Conservation (phyloP, 2,329 filamentous ascomycete genomes). For the Mollisiaceae sp. region DNA sequence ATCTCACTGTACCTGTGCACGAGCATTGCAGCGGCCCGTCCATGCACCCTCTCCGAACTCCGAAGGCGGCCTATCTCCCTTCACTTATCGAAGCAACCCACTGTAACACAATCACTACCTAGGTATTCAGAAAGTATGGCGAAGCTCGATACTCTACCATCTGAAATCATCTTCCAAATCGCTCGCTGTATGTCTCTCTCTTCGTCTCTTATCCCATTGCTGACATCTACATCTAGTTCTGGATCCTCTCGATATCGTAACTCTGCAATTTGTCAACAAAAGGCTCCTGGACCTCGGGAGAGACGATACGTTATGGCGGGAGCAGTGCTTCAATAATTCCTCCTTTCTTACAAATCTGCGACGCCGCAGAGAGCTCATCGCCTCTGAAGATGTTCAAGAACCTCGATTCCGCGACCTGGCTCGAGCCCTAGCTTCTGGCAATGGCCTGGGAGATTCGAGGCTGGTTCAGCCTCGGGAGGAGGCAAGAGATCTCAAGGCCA, state of each 20-base stretch:
- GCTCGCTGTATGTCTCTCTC: conserved; percentile 25
- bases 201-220: not conserved
- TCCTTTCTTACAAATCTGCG: conserved; percentile 66
- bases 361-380: conserved; percentile 53
- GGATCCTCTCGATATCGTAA: conserved; percentile 66
- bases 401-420: conserved; percentile 45
- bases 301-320: conserved; percentile 78
- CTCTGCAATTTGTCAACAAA: conserved; percentile 71
- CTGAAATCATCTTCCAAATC: conserved; percentile 41
- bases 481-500: conserved; percentile 33
- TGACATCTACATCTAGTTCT: conserved; percentile 56
- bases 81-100: conserved; percentile 19
- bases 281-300: conserved; percentile 70
- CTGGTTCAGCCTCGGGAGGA: conserved; percentile 32
- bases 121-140: conserved; percentile 20
- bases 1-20: conserved; percentile 8
- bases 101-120: not conserved
- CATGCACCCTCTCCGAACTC: not conserved
- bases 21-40: conserved; percentile 13
- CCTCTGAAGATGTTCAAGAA: conserved; percentile 45
- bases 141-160: conserved; percentile 37
- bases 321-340: conserved; percentile 74
- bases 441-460: conserved; percentile 39
- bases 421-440: conserved; percentile 36
- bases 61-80: not conserved